Base-by-base conservation (phyloP, 2,329 filamentous ascomycete species). In the Aspergillus neoniger region DNA sequence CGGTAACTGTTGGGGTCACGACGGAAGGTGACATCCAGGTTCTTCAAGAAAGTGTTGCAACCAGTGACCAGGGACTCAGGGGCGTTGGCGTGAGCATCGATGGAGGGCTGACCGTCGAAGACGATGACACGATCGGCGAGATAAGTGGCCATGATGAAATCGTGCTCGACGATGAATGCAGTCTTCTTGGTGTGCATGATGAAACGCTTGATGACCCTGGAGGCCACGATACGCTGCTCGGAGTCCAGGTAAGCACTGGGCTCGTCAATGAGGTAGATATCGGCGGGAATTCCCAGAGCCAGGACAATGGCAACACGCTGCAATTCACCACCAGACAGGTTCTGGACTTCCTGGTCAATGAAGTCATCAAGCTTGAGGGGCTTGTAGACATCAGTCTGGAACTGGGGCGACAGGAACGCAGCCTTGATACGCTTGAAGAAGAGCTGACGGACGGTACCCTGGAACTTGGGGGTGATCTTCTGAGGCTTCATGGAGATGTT, bases 131-230 rank as follows among this genome's bases (percentile, higher is more conserved):
- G 91, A 74, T 99, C 96, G 49, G 95, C 87, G 50, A 90, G 83
- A 73, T 90, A 90, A 47, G 87, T 90, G 43, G 87, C 87, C 93
- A 98, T 97, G 82, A 98, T 96, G 83, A 99, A 98, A 85, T 99
- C 95, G 90, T 99, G 95, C 88, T 99, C 95, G 76, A 99, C 94
- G 69, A 99, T 88, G 78, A 99, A 99, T 54, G 95, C 95, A 0
- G 95, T 99, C 87, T 98, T 98, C 88, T 98, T 98, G 72, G 92
- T 89, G 83, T 99, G 94, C 95, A 99, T 99, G 80, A 99, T 99
- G 85, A 96, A 99, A 68, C 95, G 90, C 85, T 99, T 99, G 83
- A 99, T 99, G 76, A 99, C 96, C 75, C 93, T 90, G 49, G 94
- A 90, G 63, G 93, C 94, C 71, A 99, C 89, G 74, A 99, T 96